Evolutionary conservation across 2,329 filamentous ascomycete species (phyloP).

Genomic region (Aspergillus hortae): DNA sequence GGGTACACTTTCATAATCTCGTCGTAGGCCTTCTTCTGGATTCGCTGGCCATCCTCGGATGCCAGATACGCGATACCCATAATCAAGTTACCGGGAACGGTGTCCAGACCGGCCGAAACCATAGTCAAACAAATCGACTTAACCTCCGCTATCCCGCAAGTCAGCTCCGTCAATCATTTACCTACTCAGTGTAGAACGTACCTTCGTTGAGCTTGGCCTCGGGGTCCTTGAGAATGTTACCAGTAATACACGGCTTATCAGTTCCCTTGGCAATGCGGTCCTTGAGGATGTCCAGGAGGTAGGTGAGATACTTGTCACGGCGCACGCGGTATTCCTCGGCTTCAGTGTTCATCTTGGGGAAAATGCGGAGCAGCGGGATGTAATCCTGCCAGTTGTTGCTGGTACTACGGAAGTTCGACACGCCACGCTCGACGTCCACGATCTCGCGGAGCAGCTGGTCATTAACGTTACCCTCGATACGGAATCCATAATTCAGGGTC

Average conservation of each 20-base stretch:
- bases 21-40: constrained; percentile 65
- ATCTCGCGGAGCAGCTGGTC: constrained; percentile 69
- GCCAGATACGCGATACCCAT: constrained; percentile 76
- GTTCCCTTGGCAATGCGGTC: constrained; percentile 60
- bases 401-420: constrained; percentile 72
- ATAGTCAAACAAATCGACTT: constrained; percentile 80
- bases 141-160: constrained; percentile 58
- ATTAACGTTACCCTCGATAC: constrained; percentile 68
- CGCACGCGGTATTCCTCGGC: constrained; percentile 65
- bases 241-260: constrained; percentile 65
- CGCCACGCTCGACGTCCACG: constrained; percentile 68
- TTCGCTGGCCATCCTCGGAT: constrained; percentile 62
- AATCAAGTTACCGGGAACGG: constrained; percentile 73
- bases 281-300: constrained; percentile 58
- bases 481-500: constrained; percentile 74
- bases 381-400: constrained; percentile 86
- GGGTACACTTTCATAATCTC: constrained; percentile 72
- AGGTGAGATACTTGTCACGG: constrained; percentile 63
- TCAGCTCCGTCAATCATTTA: constrained; percentile 20
- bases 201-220: constrained; percentile 66
- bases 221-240: constrained; percentile 67
- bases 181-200: constrained; percentile 33
- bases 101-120: constrained; percentile 77
- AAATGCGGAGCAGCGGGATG: constrained; percentile 67
- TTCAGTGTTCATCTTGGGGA: constrained; percentile 58